A percentile compares a stretch with the other conserved stretches of the same genome.
These are phyloP conservation scores for Apiotrichum laibachii DNA, from an alignment of 1,284 basidiomycete species.

Conservation along the genomic window DNA sequence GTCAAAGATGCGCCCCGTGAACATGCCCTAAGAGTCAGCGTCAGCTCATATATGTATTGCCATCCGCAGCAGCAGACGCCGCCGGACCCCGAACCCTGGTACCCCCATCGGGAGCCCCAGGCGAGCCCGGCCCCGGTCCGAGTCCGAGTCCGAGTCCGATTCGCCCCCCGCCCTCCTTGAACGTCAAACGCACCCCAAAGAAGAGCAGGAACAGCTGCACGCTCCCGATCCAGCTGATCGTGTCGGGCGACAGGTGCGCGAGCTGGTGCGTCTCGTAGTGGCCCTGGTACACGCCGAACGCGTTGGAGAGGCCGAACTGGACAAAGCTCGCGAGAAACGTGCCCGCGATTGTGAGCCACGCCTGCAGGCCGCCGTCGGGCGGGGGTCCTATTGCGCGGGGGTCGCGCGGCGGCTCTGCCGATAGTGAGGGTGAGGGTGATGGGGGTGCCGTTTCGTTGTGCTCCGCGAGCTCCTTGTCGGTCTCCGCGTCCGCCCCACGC, in stretches of 20 bases:
- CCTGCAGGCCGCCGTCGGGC: conserved; percentile 11
- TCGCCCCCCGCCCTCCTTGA: too few relatives aligned
- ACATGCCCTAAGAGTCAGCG: conserved; percentile 46
- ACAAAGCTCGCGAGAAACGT: conserved; percentile 12
- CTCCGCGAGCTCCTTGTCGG: too few relatives aligned
- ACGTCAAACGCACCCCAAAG: conserved; percentile 22
- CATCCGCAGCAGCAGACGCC: too few relatives aligned
- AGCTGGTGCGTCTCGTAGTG: conserved; percentile 33
- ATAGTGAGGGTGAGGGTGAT: too few relatives aligned
- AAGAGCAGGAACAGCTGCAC: conserved; percentile 59
- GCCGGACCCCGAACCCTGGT: too few relatives aligned
- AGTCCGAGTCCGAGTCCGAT: too few relatives aligned
- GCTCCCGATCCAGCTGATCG: conserved; percentile 68
- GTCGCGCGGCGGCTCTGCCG: too few relatives aligned
- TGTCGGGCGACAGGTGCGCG: conserved; percentile 15
- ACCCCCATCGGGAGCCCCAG: too few relatives aligned
- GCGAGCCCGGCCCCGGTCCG: too few relatives aligned
- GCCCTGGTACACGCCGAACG: conserved; percentile 32
- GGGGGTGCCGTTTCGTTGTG: too few relatives aligned
- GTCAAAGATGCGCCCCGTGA: conserved; percentile 23
- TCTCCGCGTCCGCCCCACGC: too few relatives aligned
- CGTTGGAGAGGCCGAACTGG: conserved; percentile 25
- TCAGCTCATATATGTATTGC: too few relatives aligned
- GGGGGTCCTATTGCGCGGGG: background rate
- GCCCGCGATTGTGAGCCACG: conserved; percentile 15